Percentiles rank a stretch among this genome's conserved stretches.
These are phyloP conservation scores for Skeletonema marinoi DNA, from an alignment of 108 stramenopile genomes.

Conservation along the genomic window DNA sequence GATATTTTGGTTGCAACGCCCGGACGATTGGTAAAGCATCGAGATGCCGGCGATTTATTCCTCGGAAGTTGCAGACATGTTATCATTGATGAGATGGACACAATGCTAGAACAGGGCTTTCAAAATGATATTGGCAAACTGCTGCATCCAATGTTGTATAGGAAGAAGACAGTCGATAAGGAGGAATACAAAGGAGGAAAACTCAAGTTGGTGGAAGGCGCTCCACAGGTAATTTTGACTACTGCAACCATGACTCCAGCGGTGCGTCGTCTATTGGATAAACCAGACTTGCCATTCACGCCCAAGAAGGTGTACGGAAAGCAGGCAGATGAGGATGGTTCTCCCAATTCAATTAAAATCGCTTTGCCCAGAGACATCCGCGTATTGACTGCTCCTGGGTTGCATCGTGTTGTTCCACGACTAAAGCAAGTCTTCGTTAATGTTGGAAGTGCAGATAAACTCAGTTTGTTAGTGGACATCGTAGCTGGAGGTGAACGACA, in stretches of 20 bases:
- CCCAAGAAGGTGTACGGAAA: conserved; percentile 56
- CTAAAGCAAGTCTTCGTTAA: conserved; percentile 91
- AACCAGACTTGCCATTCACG: conserved; percentile 52
- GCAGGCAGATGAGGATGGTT: conserved; percentile 15
- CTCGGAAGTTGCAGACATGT: conserved; percentile 65
- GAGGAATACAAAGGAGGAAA: conserved; percentile 44
- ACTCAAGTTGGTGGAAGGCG: conserved; percentile 48
- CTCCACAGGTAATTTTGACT: conserved; percentile 88
- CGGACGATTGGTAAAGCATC: conserved; percentile 92
- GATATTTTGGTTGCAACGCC: conserved; percentile 94
- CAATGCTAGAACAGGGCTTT: conserved; percentile 98
- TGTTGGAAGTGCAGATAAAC: conserved; percentile 90
- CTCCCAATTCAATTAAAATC: conserved; percentile 44
- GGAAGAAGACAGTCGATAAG: conserved; percentile 39
- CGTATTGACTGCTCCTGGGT: conserved; percentile 81
- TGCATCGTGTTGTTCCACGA: conserved; percentile 90
- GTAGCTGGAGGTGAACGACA: conserved; percentile 40
- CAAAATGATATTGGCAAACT: conserved; percentile 85
- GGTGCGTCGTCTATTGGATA: conserved; percentile 69
- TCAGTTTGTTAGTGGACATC: conserved; percentile 79
- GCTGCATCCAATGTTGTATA: conserved; percentile 81
- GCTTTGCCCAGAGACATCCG: conserved; percentile 69
- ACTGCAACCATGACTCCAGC: conserved; percentile 96
- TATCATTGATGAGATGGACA: conserved; percentile 99
- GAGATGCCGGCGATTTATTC: conserved; percentile 84